phyloP scores from a whole-genome alignment of 192 early-diverging fungal species.

The Backusella sp. region DNA sequence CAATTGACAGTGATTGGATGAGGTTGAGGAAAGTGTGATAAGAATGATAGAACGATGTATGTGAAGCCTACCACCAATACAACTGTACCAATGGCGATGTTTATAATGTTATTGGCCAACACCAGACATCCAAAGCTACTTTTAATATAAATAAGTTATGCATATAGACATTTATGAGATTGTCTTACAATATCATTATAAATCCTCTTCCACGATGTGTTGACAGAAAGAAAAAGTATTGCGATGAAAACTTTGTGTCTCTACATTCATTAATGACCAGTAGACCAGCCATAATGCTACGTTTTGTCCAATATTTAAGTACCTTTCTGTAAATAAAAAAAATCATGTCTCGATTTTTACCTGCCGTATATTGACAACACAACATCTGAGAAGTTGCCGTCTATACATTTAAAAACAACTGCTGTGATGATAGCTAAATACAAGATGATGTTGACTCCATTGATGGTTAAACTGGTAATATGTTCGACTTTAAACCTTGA shows the following conservation, averaged over 20 bases:
- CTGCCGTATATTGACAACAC: slow-evolving; percentile 30
- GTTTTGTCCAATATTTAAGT: neutral
- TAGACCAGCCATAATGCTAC: slow-evolving; percentile 23
- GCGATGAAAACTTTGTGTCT: slow-evolving; percentile 38
- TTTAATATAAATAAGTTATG: neutral
- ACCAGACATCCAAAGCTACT: slow-evolving; percentile 56
- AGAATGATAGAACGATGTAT: slow-evolving; percentile 49
- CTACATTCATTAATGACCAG: slow-evolving; percentile 52
- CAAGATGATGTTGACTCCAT: slow-evolving; percentile 25
- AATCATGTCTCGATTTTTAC: slow-evolving; percentile 5
- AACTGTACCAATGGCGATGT: slow-evolving; percentile 49
- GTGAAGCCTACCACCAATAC: slow-evolving; percentile 48
- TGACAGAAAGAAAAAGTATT: slow-evolving; percentile 53
- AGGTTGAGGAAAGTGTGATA: slow-evolving; percentile 19
- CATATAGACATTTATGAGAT: neutral
- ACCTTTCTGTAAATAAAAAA: neutral
- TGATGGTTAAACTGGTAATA: slow-evolving; percentile 18
- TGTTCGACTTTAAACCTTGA: slow-evolving; percentile 30
- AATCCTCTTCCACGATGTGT: slow-evolving; percentile 58
- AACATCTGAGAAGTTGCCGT: slow-evolving; percentile 25
- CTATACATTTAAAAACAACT: slow-evolving; percentile 20
- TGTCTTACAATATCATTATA: slow-evolving; percentile 49
- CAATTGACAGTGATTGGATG: slow-evolving; percentile 26
- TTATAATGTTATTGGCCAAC: slow-evolving; percentile 39
- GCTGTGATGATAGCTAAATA: slow-evolving; percentile 26